phyloP scores from a whole-genome alignment of 1,139 yeast species.

The Yamadazyma epiphylla region DNA sequence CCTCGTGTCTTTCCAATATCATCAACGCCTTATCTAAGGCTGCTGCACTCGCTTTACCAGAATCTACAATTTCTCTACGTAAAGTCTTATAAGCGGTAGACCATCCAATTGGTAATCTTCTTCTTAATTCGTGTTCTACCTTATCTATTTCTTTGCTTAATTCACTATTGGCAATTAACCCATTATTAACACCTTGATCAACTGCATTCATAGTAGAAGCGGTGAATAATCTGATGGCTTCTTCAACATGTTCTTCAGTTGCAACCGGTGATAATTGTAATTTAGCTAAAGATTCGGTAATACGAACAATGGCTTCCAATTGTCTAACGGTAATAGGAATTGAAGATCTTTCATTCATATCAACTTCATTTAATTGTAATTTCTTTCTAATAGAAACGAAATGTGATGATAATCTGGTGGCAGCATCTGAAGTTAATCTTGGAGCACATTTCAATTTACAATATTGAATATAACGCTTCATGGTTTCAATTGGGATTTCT shows the following conservation, averaged over 20 bases:
- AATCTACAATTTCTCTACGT: constrained; percentile 77
- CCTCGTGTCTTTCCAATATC: constrained; percentile 82
- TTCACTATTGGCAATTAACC: constrained; percentile 44
- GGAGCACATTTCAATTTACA: constrained; percentile 93
- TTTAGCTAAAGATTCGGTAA: constrained; percentile 91
- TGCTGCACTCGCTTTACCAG: constrained; percentile 59
- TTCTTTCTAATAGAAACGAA: constrained; percentile 88
- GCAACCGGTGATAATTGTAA: constrained; percentile 81
- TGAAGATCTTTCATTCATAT: constrained; percentile 84
- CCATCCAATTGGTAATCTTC: constrained; percentile 96
- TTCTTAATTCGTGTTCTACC: constrained; percentile 81
- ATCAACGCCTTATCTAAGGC: constrained; percentile 83
- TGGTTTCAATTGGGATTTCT: constrained; percentile 83
- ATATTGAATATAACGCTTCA: constrained; percentile 91
- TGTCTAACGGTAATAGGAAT: constrained; percentile 98
- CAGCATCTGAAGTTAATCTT: constrained; percentile 81
- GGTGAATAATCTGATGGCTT: constrained; percentile 88
- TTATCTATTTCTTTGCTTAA: constrained; percentile 66
- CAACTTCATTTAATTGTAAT: constrained; percentile 76
- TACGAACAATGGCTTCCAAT: constrained; percentile 94
- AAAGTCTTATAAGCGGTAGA: constrained; percentile 85
- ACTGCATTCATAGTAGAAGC: constrained; percentile 99
- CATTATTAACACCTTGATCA: constrained; percentile 65
- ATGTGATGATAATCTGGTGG: constrained; percentile 89
- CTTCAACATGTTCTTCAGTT: constrained; percentile 86